Evolutionary conservation across 306 rosid genomes (phyloP).

Genomic region (Benincasa hispida): DNA sequence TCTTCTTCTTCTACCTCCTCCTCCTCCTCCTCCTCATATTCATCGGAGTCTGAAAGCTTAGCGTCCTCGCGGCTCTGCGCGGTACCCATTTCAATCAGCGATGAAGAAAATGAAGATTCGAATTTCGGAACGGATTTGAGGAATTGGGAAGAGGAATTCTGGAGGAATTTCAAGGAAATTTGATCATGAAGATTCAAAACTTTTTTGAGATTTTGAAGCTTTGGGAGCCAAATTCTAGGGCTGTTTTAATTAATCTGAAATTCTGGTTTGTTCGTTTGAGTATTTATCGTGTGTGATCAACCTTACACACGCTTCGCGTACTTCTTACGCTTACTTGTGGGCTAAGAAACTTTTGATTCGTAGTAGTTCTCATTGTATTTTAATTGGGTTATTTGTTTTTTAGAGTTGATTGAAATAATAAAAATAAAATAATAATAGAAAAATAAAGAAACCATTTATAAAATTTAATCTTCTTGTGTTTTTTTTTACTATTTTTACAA

Average conservation of each 20-base stretch:
- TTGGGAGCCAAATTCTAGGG: conserved; percentile 1
- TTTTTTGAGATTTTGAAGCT: neutral
- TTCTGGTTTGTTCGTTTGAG: neutral
- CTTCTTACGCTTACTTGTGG: neutral
- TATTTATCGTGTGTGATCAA: neutral
- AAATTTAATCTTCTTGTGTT: no score
- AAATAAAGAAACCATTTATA: no score
- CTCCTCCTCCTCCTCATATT: conserved; percentile 31
- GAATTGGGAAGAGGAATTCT: neutral
- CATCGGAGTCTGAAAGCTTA: conserved; percentile 42
- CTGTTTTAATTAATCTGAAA: neutral
- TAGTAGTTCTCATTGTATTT: neutral
- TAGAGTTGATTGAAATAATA: neutral
- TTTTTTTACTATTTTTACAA: no score
- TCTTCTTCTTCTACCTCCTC: conserved; percentile 3
- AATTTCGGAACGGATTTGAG: neutral
- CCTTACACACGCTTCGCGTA: neutral
- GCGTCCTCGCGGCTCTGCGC: conserved; percentile 76
- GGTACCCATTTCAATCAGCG: conserved; percentile 42
- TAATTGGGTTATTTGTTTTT: neutral
- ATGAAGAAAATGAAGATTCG: neutral
- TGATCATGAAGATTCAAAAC: neutral
- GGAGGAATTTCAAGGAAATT: neutral
- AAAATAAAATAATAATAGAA: no score
- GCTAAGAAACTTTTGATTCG: neutral